Evolutionary conservation across 495 filamentous ascomycete species (phyloP), one percentile per base, ranked within the genome.

Genomic region (Annulohypoxylon bovei): DNA sequence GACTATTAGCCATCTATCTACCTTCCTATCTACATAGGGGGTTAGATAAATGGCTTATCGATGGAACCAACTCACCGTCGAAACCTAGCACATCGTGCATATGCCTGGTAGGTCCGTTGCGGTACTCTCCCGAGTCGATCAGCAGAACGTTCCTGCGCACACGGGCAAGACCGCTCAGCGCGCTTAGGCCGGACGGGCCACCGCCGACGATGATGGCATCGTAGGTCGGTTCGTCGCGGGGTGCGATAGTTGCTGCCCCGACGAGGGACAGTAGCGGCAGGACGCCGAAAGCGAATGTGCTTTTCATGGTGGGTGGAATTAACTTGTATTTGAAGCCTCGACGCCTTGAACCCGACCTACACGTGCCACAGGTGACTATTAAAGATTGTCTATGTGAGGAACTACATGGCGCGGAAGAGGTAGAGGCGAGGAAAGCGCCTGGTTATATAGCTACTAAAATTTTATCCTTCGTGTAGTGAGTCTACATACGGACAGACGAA

Each of bases 31-130:
- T 40, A 6, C 14, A 1, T n/a, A n/a, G 37, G 14, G n/a, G n/a
- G n/a, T n/a, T 40, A 40, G 12, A 14, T 40, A 40, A n/a, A n/a
- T n/a, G 37, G 6, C 8, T n/a, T 1, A 14, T 1, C 11, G 39
- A 39, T 5, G 23, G 16, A 27, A 11, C 11, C 18, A 22, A 55
- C 66, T 52, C 72, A 88, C 86, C 85, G 62, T 88, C 87, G 67
- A 84, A 86, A 4, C 85, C 86, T 35, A 88, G 80, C 4, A 88
- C 85, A 67, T 88, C 86, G 74, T 89, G 87, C 85, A 87, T 85
- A 47, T 85, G 80, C 23, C 84, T 72, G 0, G 85, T 87, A 4
- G 81, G 76, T n/a, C 60, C 81, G 72, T 88, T 88, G 61, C 86
- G 84, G 63, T 89, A 89, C 16, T 83, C 77, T 33, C 82, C 80